Evolutionary conservation across 805 yeast genomes (phyloP), one percentile per base, ranked within the genome.

Genomic region (Lipomyces sp.): DNA sequence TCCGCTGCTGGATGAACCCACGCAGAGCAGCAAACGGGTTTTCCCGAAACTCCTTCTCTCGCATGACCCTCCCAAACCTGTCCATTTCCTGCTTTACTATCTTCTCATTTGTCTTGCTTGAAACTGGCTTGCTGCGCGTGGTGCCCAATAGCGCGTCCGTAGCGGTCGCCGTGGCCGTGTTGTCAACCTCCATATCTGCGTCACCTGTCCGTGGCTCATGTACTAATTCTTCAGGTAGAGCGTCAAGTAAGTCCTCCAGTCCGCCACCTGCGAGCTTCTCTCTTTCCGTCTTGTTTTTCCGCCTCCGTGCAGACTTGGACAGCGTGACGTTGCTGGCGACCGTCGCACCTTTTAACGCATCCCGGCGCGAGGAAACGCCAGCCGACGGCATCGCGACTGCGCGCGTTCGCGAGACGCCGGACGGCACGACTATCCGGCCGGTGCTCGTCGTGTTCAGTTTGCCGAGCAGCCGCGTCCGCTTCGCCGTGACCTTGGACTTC

Each of bases 21-120:
- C 77, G 81, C 58, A 86, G 71, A 2, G 89, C 78, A 35, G 74
- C 74, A 63, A 86, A 85, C 2, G 90, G 87, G 32, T 79, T 75
- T 46, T 70, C 65, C 67, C 81, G 75, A 59, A 82, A 84, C 23
- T 68, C 66, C 34, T 73, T 65, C 60, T 82, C 79, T 45, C 74
- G 75, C 51, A 86, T 67, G 3, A 84, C 79, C 35, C 71, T 67
- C 14, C 74, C 77, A 63, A 86, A 86, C 56, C 84, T 72, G 53
- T 71, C 70, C 49, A 76, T 73, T 63, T 85, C 95, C 40, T 72
- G 70, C 31, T 68, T 70, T 53, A 82, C 78, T n/a, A 85, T 74
- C 37, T 71, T 68, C 58, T 75, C 76, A 16, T 50, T 49, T 11
- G 50, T 32, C 23, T 49, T 57, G 13, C 26, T 38, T 14, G 57